phyloP scores from a whole-genome alignment of 371 early-diverging fungal species.

The Syncephalastrum contaminatum region DNA sequence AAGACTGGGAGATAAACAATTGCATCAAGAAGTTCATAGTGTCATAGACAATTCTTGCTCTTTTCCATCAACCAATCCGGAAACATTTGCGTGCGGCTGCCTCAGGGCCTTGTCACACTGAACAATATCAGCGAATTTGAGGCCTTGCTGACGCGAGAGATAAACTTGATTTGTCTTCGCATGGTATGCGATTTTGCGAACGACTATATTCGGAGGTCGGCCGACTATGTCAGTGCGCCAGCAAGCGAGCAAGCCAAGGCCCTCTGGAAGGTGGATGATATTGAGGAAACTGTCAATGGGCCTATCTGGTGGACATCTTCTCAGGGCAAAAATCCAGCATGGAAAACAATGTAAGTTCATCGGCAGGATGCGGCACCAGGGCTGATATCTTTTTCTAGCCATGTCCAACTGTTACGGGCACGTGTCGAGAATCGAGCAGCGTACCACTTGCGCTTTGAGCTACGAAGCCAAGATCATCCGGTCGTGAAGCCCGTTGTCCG shows the following conservation, averaged over 20 bases:
- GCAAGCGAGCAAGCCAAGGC: slow-evolving; percentile 27
- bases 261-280: slow-evolving; percentile 47
- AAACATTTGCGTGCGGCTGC: slow-evolving; percentile 36
- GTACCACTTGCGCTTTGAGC: slow-evolving; percentile 23
- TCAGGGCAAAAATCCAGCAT: slow-evolving; percentile 6
- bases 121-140: slow-evolving; percentile 44
- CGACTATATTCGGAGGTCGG: slow-evolving; percentile 27
- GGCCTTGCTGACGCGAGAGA: slow-evolving; percentile 41
- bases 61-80: slow-evolving; percentile 31
- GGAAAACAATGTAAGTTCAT: slow-evolving; percentile 40
- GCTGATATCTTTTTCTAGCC: slow-evolving; percentile 8
- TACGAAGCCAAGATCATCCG: slow-evolving; percentile 7
- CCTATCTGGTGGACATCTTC: slow-evolving; percentile 27
- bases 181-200: slow-evolving; percentile 48
- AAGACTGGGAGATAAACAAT: neutral
- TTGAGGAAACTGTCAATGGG: slow-evolving; percentile 47
- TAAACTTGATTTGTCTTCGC: slow-evolving; percentile 42
- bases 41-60: slow-evolving; percentile 9
- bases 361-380: neutral
- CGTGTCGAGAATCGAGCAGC: slow-evolving; percentile 10
- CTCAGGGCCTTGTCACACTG: slow-evolving; percentile 42
- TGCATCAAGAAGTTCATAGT: neutral
- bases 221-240: slow-evolving; percentile 11
- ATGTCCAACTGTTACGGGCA: slow-evolving; percentile 14
- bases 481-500: slow-evolving; percentile 10